These are phyloP conservation scores for Fraxinus sp. DNA, from an alignment of 305 asterid species.

Conservation along the genomic window DNA sequence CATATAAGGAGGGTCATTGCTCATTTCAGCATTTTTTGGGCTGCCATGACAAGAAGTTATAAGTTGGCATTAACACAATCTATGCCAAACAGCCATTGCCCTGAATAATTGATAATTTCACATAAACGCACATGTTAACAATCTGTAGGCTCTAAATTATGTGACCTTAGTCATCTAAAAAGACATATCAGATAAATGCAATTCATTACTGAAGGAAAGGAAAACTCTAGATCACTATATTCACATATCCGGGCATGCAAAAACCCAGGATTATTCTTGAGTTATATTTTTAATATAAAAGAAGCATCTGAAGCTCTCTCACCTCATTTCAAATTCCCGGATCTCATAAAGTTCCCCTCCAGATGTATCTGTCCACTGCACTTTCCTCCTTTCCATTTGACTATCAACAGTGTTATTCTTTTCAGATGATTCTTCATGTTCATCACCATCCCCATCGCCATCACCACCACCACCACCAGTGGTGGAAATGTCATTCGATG, in stretches of 20 bases:
- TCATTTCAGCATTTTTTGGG: background rate
- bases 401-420: slow-evolving; percentile 31
- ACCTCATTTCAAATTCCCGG: slow-evolving; percentile 89
- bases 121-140: background rate
- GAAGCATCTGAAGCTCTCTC: slow-evolving; percentile 21
- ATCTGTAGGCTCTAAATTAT: background rate
- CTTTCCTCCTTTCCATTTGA: slow-evolving; percentile 60
- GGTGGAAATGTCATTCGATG: slow-evolving; percentile 32
- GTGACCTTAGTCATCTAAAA: background rate
- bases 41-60: background rate
- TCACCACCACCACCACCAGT: slow-evolving; percentile 13
- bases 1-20: background rate
- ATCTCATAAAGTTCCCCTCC: slow-evolving; percentile 82
- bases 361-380: slow-evolving; percentile 74
- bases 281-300: background rate
- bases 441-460: slow-evolving; percentile 31
- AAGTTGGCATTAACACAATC: background rate
- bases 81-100: background rate
- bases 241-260: background rate
- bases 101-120: background rate
- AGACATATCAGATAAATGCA: background rate
- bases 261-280: background rate
- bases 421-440: slow-evolving; percentile 32
- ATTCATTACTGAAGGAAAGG: background rate
- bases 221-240: background rate